Evolutionary conservation across 2,329 filamentous ascomycete species (phyloP).

Genomic region (Daldinia eschscholtzii): DNA sequence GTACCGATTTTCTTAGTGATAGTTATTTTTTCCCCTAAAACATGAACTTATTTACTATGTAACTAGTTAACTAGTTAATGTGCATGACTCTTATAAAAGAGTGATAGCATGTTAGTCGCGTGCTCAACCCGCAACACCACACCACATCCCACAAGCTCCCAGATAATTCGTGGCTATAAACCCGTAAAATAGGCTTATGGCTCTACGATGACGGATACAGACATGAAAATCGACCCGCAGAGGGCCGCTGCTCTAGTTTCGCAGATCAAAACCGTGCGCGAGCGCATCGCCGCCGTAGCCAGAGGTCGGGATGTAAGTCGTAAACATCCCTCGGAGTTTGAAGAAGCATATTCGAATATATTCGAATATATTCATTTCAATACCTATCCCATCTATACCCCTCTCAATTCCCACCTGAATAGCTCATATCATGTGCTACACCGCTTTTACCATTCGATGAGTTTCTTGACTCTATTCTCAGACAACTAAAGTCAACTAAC

Average conservation of each 20-base stretch:
- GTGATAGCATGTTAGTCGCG: slow-evolving; percentile 9
- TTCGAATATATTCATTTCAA: not conserved
- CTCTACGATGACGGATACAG: slow-evolving; percentile 58
- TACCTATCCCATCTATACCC: not conserved
- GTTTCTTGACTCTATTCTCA: slow-evolving; percentile 10
- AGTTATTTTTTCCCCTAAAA: not conserved
- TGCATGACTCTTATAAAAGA: slow-evolving; percentile 6
- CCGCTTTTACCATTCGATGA: not conserved
- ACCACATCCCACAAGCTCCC: too few species aligned
- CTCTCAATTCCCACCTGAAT: not conserved
- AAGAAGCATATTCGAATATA: not conserved
- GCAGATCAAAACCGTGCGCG: slow-evolving; percentile 71
- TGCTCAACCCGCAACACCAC: slow-evolving; percentile 5
- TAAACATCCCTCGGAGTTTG: too few species aligned
- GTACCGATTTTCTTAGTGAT: slow-evolving; percentile 10
- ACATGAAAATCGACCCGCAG: slow-evolving; percentile 72
- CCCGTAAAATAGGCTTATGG: slow-evolving; percentile 27
- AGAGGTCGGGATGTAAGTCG: slow-evolving; percentile 66
- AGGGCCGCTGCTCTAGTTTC: slow-evolving; percentile 73
- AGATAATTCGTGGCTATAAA: not conserved
- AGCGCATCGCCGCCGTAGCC: slow-evolving; percentile 67
- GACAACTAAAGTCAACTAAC: not conserved
- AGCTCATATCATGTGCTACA: not conserved
- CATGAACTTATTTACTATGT: not conserved
- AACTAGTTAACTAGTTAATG: too few species aligned